Evolutionary conservation across 441 rosid species (phyloP).

Genomic region (Pelargonium cotyledonis): DNA sequence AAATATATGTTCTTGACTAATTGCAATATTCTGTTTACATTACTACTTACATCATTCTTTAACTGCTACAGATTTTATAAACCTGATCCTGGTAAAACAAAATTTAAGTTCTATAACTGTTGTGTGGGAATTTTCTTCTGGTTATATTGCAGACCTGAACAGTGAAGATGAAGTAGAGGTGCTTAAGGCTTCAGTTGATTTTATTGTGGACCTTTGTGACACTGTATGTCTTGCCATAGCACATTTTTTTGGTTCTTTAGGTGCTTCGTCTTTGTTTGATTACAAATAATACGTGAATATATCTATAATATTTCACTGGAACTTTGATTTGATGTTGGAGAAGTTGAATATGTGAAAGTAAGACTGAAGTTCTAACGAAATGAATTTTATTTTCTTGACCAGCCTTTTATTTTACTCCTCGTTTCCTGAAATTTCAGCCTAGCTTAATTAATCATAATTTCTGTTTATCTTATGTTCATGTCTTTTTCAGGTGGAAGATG

Average conservation of each 20-base stretch:
- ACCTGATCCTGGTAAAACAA: not conserved
- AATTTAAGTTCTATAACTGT: not conserved
- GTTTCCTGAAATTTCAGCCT: not conserved
- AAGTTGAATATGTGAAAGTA: not conserved
- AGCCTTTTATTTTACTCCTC: not conserved
- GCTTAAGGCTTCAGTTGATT: conserved; percentile 63
- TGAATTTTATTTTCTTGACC: not conserved
- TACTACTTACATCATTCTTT: not conserved
- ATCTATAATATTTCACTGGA: not conserved
- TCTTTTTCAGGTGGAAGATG: conserved; percentile 41
- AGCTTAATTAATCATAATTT: not conserved
- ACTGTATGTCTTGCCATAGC: conserved; percentile 38
- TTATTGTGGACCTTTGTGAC: conserved; percentile 64
- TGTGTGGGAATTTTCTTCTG: not conserved
- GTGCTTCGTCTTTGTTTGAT: not conserved
- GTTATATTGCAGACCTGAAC: conserved; percentile 36
- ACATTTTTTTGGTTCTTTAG: conserved; percentile 2
- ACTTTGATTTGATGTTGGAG: not conserved
- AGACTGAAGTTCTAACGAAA: not conserved
- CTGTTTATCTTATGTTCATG: not conserved
- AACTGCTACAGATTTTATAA: not conserved
- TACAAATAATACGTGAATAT: not conserved
- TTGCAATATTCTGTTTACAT: not conserved
- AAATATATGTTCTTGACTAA: not conserved
- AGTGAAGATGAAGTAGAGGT: conserved; percentile 55